These are phyloP conservation scores for Colletotrichum sp. DNA, from an alignment of 2,329 filamentous ascomycete genomes.

Conservation along the genomic window DNA sequence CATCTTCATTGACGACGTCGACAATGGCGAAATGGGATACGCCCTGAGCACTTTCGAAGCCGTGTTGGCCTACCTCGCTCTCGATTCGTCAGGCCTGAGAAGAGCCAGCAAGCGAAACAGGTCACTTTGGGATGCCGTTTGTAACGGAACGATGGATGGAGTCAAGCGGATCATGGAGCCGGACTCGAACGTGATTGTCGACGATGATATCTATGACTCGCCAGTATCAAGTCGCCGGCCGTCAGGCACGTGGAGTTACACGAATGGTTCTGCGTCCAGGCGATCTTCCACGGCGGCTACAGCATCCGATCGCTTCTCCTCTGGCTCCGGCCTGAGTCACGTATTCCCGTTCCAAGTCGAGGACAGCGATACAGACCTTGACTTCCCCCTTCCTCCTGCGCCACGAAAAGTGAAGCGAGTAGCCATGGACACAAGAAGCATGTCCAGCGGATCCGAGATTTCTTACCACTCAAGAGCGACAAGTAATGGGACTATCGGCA, in stretches of 20 bases:
- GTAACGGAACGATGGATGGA: slow-evolving; percentile 75
- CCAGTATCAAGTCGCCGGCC: slow-evolving; percentile 47
- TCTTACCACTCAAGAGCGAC: slow-evolving; percentile 83
- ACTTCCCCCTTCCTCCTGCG: slow-evolving; percentile 35
- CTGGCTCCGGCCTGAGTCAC: slow-evolving; percentile 71
- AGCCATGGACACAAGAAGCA: slow-evolving; percentile 86
- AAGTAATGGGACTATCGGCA: slow-evolving; percentile 76
- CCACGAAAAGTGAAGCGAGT: slow-evolving; percentile 74
- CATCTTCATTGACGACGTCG: slow-evolving; percentile 97
- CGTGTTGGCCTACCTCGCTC: slow-evolving; percentile 84
- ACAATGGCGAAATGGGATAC: slow-evolving; percentile 95
- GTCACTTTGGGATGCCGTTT: slow-evolving; percentile 85
- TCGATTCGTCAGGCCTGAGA: slow-evolving; percentile 81
- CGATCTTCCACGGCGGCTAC: slow-evolving; percentile 47
- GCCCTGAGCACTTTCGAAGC: slow-evolving; percentile 95
- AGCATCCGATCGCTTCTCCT: slow-evolving; percentile 56
- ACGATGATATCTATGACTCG: slow-evolving; percentile 47
- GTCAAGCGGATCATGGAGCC: slow-evolving; percentile 84
- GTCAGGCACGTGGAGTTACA: slow-evolving; percentile 53
- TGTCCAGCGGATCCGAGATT: slow-evolving; percentile 84
- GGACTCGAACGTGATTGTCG: slow-evolving; percentile 52
- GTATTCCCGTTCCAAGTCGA: slow-evolving; percentile 84
- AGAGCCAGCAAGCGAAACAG: slow-evolving; percentile 87
- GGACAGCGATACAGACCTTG: slow-evolving; percentile 28
- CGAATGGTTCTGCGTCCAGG: slow-evolving; percentile 47